Base-by-base conservation (phyloP, 1,139 yeast species). In the Suhomyces choctaworum region DNA sequence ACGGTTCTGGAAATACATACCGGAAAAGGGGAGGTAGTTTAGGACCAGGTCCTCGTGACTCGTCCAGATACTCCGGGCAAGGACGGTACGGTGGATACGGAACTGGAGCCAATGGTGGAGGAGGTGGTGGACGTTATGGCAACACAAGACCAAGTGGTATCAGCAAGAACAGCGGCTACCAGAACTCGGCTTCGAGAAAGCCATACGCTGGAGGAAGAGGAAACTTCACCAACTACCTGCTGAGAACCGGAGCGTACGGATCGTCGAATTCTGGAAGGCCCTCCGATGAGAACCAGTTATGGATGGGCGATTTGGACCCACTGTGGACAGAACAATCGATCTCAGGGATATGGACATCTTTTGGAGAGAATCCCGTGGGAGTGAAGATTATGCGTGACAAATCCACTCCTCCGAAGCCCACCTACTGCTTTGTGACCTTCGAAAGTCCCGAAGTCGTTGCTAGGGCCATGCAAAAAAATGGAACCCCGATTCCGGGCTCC, bases 251-350 rank as follows among this genome's bases (percentile, higher is more conserved):
- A 3, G 32, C 22, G 5, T 29, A 40, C 16, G 31, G 24, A 1
- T 14, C 32, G 3, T 14, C 17, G 23, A 25, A 14, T 22, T 10
- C 32, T 15, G 40, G 30, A 27, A 19, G 36, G 16, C 32, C 39
- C 6, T 24, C 29, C 13, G 48, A 45, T 8, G 37, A 37, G 7
- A 45, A 49, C 31, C 76, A 70, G 42, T 41, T 88, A 36, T 89
- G 96, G 96, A 90, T 90, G 97, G 97, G 97, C 8, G 97, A 89
- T 57, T 65, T 90, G 30, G 96, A 89, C 49, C 87, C 94, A 1
- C 71, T 78, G 62, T 85, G 94, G 80, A 89, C 84, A 45, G 97
- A 89, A 57, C 66, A 66, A 11, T 70, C 77, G 31, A 77, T 90
- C 33, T 69, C 72, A 26, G 70, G 76, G 36, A 68, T 88, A 35